Percentiles rank a stretch among this genome's conserved stretches.
These are phyloP conservation scores for Taphrina communis DNA, from an alignment of 1,139 yeast genomes.

Conservation along the genomic window DNA sequence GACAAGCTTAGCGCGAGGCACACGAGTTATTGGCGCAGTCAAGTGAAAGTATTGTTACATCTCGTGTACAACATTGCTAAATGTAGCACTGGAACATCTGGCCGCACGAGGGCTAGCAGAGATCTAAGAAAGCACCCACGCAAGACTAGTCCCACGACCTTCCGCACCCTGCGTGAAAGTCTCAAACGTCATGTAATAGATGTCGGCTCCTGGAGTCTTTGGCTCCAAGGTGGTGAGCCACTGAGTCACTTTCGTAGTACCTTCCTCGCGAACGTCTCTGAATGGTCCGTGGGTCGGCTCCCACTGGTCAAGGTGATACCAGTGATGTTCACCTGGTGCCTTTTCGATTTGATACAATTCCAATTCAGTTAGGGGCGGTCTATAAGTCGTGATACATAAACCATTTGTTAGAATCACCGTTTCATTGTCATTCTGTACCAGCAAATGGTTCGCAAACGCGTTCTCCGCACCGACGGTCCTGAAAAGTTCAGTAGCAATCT, in stretches of 20 bases:
- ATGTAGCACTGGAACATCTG: too few species aligned
- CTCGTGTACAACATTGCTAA: too few species aligned
- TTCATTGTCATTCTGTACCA: constrained; percentile 7
- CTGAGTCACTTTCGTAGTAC: background rate
- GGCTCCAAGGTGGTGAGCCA: constrained; percentile 7
- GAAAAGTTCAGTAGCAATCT: background rate
- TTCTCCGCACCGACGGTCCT: background rate
- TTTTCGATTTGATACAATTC: background rate
- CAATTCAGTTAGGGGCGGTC: background rate
- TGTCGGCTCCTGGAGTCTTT: background rate
- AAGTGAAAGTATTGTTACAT: too few species aligned
- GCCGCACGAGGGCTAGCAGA: too few species aligned
- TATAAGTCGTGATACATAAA: background rate
- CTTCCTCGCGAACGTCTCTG: background rate
- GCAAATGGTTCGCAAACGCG: background rate
- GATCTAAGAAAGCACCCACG: background rate
- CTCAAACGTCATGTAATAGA: constrained; percentile 2
- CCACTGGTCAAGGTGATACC: background rate
- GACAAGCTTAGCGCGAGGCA: too few species aligned
- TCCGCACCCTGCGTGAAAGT: background rate
- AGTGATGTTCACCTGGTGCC: background rate
- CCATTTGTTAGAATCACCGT: background rate
- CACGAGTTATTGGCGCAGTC: too few species aligned
- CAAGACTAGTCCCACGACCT: background rate
- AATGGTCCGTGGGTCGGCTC: constrained; percentile 3